Evolutionary conservation across 1,284 basidiomycete species (phyloP), one percentile per base, ranked within the genome.

Genomic region (Sporisorium scitamineum): DNA sequence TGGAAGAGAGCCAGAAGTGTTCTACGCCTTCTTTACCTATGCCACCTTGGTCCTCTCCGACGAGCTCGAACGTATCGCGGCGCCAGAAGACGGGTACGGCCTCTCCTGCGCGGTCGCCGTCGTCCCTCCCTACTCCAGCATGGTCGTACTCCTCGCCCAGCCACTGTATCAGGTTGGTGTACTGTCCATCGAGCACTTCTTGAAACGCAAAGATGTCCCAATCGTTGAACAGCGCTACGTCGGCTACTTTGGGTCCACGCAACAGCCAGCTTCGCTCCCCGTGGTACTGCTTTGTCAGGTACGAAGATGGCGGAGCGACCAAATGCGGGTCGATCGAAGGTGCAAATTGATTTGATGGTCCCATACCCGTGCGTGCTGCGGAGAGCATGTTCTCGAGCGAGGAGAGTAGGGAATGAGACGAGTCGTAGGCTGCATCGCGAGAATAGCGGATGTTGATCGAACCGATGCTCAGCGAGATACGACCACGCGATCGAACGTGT

Each of bases 201-300:
- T 80, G 79, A 29, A 79, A 71, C 1, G 70, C 75, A 27, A 80
- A 70, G 8, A 80, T 24, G 57, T 79, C 77, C 70, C 74, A 77
- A 34, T 73, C 59, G 61, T 77, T 45, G 20, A 79, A 74, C 18
- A 80, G 48, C 14, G 61, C 57, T 3, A 66, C 57, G 44, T 80
- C 78, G 31, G 76, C 68, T 0, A 80, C 44, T 16, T 69, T 64
- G 22, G 74, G 70, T 3, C 76, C 62, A 0, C 78, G 45, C 2
- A 73, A 45, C 22, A 56, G 18, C 78, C 78, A 80, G 47, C 52
- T 54, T 31, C 65, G 58, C 47, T 80, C 78, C 18, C 76, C 76
- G 27, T 58, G 69, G 22, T 70, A 54, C 44, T 71, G 63, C 41
- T 54, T 51, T 52, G 52, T 71, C 7, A 76, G 27, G 26, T 64